phyloP scores from a whole-genome alignment of 2,329 filamentous ascomycete genomes.

The Paraphaeosphaeria minitans region DNA sequence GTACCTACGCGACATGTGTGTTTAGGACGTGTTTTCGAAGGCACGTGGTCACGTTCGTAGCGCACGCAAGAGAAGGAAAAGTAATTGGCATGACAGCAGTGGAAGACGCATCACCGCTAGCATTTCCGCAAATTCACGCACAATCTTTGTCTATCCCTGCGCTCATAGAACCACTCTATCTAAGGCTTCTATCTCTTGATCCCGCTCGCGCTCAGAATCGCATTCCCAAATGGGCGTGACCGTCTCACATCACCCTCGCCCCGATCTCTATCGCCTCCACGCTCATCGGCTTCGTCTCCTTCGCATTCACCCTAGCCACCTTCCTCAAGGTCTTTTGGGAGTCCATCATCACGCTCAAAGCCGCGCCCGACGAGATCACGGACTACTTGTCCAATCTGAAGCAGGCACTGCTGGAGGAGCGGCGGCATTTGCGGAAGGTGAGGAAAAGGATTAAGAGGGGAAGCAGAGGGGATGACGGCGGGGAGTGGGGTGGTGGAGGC shows the following conservation, averaged over 20 bases:
- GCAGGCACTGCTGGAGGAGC: constrained; percentile 50
- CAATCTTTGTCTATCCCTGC: too few species aligned
- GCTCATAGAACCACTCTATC: too few species aligned
- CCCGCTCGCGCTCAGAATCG: too few species aligned
- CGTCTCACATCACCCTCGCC: constrained; percentile 30
- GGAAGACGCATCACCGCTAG: not conserved
- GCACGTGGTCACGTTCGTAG: not conserved
- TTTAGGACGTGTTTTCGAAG: not conserved
- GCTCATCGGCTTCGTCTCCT: constrained; percentile 50
- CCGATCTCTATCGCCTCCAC: constrained; percentile 44
- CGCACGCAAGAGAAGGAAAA: not conserved
- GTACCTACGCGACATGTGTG: not conserved
- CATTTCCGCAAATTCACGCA: too few species aligned
- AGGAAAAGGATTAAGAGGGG: constrained; percentile 24
- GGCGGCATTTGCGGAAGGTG: constrained; percentile 39
- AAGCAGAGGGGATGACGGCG: constrained; percentile 12
- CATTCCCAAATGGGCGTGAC: constrained; percentile 24
- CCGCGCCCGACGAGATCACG: constrained; percentile 48
- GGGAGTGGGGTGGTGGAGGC: not conserved
- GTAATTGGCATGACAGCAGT: not conserved
- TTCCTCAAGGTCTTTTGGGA: constrained; percentile 50
- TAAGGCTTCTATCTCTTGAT: too few species aligned
- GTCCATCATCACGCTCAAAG: constrained; percentile 45
- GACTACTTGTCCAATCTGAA: constrained; percentile 49
- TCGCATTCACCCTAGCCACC: constrained; percentile 52